Evolutionary conservation across 2,329 filamentous ascomycete species (phyloP).

Genomic region (Geoglossum cookeanum): DNA sequence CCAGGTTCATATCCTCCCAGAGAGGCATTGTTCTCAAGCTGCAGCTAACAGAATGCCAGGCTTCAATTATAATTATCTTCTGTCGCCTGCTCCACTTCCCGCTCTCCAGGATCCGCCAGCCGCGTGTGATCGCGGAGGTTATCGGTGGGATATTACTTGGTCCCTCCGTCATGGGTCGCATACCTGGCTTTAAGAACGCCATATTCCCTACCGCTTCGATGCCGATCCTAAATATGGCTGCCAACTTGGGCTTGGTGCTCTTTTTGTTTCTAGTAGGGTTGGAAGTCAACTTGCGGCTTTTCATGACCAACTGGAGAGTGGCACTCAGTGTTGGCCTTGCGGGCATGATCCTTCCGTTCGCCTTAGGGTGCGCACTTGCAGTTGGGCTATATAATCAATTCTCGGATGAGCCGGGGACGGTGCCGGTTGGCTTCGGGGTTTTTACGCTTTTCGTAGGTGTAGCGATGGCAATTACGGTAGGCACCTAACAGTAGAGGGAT

Average conservation of each 20-base stretch:
- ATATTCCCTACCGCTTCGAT: slow-evolving; percentile 66
- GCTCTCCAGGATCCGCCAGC: slow-evolving; percentile 57
- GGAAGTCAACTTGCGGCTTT: slow-evolving; percentile 64
- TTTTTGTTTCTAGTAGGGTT: slow-evolving; percentile 79
- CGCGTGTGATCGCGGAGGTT: slow-evolving; percentile 68
- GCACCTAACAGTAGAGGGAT: background rate
- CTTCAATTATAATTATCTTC: slow-evolving; percentile 54
- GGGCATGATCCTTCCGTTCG: slow-evolving; percentile 71
- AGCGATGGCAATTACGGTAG: slow-evolving; percentile 65
- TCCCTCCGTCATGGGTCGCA: slow-evolving; percentile 72
- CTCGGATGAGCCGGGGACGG: slow-evolving; percentile 32
- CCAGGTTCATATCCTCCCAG: slow-evolving; percentile 27
- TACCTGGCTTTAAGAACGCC: slow-evolving; percentile 53
- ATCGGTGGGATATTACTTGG: slow-evolving; percentile 71
- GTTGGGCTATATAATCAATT: slow-evolving; percentile 68
- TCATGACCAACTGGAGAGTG: slow-evolving; percentile 62
- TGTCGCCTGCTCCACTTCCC: slow-evolving; percentile 59
- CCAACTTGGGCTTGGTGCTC: slow-evolving; percentile 65
- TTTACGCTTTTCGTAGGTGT: slow-evolving; percentile 75
- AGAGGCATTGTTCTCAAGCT: background rate
- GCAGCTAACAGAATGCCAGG: slow-evolving; percentile 23
- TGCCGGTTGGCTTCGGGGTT: slow-evolving; percentile 39
- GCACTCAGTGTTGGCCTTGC: slow-evolving; percentile 59
- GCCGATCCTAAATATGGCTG: slow-evolving; percentile 55
- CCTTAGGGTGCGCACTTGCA: slow-evolving; percentile 58